Conservation (phyloP, 352 stramenopile species). For the Globisporangium heterothallicum region DNA sequence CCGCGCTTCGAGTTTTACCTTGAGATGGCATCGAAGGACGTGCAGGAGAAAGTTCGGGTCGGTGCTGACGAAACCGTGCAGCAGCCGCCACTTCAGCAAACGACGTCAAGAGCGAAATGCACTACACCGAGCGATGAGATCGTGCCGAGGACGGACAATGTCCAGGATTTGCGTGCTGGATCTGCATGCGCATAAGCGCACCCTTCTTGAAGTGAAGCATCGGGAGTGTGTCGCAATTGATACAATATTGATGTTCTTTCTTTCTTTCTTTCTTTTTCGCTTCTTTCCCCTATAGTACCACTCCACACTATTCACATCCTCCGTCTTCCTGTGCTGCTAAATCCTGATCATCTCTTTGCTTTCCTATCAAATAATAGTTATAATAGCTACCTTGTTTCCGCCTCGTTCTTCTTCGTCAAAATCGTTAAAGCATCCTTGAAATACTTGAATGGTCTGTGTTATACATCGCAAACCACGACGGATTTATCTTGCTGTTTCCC, state of each 20-base stretch:
- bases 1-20: conserved; percentile 11
- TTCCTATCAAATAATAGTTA: conserved; percentile 17
- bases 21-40: conserved; percentile 2
- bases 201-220: neutral
- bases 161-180: neutral
- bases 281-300: conserved; percentile 36
- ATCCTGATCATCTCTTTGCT: conserved; percentile 5
- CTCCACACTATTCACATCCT: conserved; percentile 44
- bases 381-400: conserved; percentile 15
- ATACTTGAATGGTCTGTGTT: conserved; percentile 15
- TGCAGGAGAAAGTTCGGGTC: neutral
- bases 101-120: neutral
- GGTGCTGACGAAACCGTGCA: neutral
- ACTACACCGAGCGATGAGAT: no score
- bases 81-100: neutral
- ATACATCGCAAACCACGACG: conserved; percentile 17
- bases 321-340: conserved; percentile 2
- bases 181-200: conserved; percentile 5
- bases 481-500: conserved; percentile 18
- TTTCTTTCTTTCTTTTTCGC: conserved; percentile 10
- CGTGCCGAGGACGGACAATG: neutral
- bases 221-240: neutral
- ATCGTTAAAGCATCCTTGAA: conserved; percentile 9
- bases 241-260: conserved; percentile 15
- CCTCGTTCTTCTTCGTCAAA: conserved; percentile 7